phyloP scores from a whole-genome alignment of 2,329 filamentous ascomycete species.

The Claviceps digitariae region DNA sequence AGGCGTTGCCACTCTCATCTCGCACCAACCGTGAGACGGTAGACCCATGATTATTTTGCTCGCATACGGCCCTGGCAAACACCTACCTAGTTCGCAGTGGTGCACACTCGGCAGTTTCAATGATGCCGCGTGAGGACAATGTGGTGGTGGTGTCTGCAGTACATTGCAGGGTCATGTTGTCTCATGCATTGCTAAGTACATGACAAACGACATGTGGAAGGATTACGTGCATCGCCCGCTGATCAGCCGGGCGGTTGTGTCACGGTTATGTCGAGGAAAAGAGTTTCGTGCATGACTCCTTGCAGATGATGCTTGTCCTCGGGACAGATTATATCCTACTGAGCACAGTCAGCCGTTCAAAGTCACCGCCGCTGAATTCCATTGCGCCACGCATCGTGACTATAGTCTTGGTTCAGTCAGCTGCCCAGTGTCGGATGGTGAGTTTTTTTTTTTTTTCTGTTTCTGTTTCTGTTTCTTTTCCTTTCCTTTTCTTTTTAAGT shows the following conservation, averaged over 20 bases:
- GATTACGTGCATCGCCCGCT: not conserved
- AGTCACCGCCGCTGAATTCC: not conserved
- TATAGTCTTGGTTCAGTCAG: not conserved
- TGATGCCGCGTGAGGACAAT: not conserved
- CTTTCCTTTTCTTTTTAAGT: no score
- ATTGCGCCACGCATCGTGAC: not conserved
- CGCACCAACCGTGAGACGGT: not conserved
- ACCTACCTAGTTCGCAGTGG: no score
- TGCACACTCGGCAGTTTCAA: no score
- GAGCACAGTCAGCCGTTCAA: not conserved
- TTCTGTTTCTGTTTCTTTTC: no score
- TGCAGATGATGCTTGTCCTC: slow-evolving; percentile 1
- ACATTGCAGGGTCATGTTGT: not conserved
- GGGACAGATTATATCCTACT: not conserved
- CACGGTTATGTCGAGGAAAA: not conserved
- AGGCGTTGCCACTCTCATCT: not conserved
- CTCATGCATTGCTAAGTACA: not conserved
- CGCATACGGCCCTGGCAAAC: not conserved
- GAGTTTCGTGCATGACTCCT: not conserved
- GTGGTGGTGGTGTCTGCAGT: no score
- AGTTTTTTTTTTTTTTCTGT: no score
- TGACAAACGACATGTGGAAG: not conserved
- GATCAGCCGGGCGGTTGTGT: not conserved
- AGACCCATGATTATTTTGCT: not conserved
- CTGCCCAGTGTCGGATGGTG: not conserved